Conservation (phyloP, 78 protist species). For the Dictyostelium firmibasis region DNA sequence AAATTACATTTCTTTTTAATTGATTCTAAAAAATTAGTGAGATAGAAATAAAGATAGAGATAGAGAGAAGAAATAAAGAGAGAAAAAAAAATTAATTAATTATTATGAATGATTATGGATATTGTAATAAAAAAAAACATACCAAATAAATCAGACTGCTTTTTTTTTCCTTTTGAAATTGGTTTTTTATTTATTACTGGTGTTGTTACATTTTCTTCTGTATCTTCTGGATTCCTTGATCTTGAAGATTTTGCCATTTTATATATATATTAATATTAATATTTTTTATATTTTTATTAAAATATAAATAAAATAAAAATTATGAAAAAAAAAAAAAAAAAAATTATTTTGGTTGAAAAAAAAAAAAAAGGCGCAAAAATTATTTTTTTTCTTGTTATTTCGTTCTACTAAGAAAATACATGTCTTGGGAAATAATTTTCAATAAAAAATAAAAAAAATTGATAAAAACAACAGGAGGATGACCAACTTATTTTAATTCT, state of each 20-base stretch:
- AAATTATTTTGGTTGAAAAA: background rate
- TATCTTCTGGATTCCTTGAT: background rate
- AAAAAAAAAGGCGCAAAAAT: too few relatives aligned
- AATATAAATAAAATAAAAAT: background rate
- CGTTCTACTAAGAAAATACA: too few relatives aligned
- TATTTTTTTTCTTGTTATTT: too few relatives aligned
- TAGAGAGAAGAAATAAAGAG: background rate
- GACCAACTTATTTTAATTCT: too few relatives aligned
- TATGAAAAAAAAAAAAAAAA: background rate
- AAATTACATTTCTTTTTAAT: constrained; percentile 23
- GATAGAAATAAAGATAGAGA: too few relatives aligned
- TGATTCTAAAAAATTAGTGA: background rate
- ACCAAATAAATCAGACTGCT: background rate
- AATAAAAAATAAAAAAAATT: too few relatives aligned
- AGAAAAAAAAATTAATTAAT: too few relatives aligned
- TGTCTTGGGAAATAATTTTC: too few relatives aligned
- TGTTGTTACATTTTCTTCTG: background rate
- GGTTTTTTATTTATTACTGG: background rate
- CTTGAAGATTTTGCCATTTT: background rate
- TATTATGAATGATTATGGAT: too few relatives aligned
- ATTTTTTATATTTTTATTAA: background rate
- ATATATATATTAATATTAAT: background rate
- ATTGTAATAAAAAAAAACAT: too few relatives aligned
- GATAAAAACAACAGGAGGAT: too few relatives aligned
- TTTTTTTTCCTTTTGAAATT: background rate